Conservation (phyloP, 768 basidiomycete species). For the Tylopilus sp. region DNA sequence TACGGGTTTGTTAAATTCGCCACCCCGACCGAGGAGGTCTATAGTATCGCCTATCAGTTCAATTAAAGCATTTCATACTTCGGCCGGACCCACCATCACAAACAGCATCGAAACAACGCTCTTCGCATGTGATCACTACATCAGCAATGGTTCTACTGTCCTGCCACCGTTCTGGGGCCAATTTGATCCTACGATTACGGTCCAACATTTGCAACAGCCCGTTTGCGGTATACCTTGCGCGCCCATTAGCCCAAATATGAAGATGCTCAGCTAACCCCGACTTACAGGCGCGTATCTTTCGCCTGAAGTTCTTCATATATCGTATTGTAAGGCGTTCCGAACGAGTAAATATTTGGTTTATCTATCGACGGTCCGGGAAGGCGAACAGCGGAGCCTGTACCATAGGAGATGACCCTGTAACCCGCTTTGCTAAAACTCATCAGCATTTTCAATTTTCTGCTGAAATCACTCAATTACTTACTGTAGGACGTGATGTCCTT, state of each 20-base stretch:
- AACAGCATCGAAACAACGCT: constrained; percentile 97
- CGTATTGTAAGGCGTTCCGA: constrained; percentile 94
- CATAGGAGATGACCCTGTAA: constrained; percentile 87
- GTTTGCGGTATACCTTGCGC: constrained; percentile 81
- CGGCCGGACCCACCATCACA: constrained; percentile 75
- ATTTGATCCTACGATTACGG: constrained; percentile 87
- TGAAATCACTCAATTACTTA: constrained; percentile 49
- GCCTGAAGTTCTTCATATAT: constrained; percentile 87
- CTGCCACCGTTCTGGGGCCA: constrained; percentile 96
- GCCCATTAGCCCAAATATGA: constrained; percentile 12
- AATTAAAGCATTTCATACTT: constrained; percentile 5
- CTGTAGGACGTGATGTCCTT: constrained; percentile 89
- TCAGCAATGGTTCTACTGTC: constrained; percentile 88
- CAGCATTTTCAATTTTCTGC: neutral
- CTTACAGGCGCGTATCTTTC: constrained; percentile 85
- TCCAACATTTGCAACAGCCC: constrained; percentile 96
- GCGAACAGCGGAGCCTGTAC: constrained; percentile 96
- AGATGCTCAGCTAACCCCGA: constrained; percentile 10
- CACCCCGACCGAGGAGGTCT: constrained; percentile 86
- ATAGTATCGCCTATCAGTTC: constrained; percentile 12
- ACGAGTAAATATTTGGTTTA: constrained; percentile 94
- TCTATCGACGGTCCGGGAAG: constrained; percentile 95
- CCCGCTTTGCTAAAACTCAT: constrained; percentile 75
- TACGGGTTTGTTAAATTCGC: constrained; percentile 90
- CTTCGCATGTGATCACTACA: constrained; percentile 97